Evolutionary conservation across 768 basidiomycete species (phyloP), one percentile per base, ranked within the genome.

Genomic region (Butyriboletus loyo): DNA sequence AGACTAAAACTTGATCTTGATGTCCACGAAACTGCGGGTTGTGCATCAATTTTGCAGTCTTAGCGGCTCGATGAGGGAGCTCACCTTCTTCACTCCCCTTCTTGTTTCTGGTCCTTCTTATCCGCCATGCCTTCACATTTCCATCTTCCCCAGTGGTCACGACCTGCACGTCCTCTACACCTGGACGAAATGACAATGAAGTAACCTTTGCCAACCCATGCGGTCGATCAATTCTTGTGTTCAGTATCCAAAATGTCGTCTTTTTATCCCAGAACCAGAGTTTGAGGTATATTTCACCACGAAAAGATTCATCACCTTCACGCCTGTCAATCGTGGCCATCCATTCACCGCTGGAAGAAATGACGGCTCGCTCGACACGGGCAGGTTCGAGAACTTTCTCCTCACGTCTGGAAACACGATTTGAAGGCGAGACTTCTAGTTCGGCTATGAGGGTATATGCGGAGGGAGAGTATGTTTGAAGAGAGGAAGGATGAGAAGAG

Each of bases 401-500:
- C 39, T 92, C 91, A 59, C 83, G 76, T 58, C 87, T 76, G 14
- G 93, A 88, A 19, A 98, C 82, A 53, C 92, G 83, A 73, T 98
- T 98, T 25, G 93, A 93, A 21, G 96, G 92, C 2, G 91, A 85
- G 8, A 99, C 83, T 69, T 98, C 97, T 19, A 98, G 77, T 69
- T 99, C 96, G 41, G 85, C 85, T 3, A 92, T 64, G 1, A 93
- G 77, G 37, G 81, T 79, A 27, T 86, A 86, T 3, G 82, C 78
- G 8, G 77, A 69, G 1, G 88, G 88, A 17, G 91, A 87, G 72
- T 89, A 95, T 24, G 88, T 83, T 73, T 98, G 96, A 36, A 99
- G 75, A n/a, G 93, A 91, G 3, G 95, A 94, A 0, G 93, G 89
- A 64, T 99, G 95, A 0, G 94, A 95, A 3, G 96, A 93, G 0